phyloP scores from a whole-genome alignment of 345 rosid species.

The Acer negundo region DNA sequence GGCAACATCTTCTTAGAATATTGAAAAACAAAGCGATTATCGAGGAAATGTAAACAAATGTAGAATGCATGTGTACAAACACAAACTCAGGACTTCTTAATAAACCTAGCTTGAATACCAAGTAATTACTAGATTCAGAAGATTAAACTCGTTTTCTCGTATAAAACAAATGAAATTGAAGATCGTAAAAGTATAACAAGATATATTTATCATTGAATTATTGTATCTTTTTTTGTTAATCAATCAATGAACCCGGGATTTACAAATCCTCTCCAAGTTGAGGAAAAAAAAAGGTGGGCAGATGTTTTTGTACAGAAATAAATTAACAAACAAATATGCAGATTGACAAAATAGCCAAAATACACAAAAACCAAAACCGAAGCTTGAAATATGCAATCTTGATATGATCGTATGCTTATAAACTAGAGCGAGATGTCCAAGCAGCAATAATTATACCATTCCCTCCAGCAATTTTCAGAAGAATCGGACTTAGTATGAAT shows the following conservation, averaged over 20 bases:
- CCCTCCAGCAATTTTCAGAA: not conserved
- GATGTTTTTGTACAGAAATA: slow-evolving; percentile 13
- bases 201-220: slow-evolving; percentile 8
- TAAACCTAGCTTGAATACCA: not conserved
- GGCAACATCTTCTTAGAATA: too few relatives aligned
- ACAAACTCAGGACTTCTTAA: not conserved
- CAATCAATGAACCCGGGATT: slow-evolving; percentile 17
- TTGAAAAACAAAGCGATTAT: too few relatives aligned
- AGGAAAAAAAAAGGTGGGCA: slow-evolving; percentile 10
- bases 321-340: slow-evolving; percentile 9
- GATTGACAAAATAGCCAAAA: not conserved
- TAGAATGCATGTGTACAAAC: too few relatives aligned
- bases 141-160: too few relatives aligned
- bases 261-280: slow-evolving; percentile 26
- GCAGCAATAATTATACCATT: not conserved
- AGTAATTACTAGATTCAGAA: too few relatives aligned
- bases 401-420: not conserved
- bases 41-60: too few relatives aligned
- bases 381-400: not conserved
- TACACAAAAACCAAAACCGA: slow-evolving; percentile 38
- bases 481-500: slow-evolving; percentile 26
- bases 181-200: not conserved
- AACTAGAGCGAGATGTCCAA: not conserved
- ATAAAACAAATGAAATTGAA: not conserved
- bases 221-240: slow-evolving; percentile 11